Evolutionary conservation across 345 rosid species (phyloP).

Genomic region (Hevea brasiliensis): DNA sequence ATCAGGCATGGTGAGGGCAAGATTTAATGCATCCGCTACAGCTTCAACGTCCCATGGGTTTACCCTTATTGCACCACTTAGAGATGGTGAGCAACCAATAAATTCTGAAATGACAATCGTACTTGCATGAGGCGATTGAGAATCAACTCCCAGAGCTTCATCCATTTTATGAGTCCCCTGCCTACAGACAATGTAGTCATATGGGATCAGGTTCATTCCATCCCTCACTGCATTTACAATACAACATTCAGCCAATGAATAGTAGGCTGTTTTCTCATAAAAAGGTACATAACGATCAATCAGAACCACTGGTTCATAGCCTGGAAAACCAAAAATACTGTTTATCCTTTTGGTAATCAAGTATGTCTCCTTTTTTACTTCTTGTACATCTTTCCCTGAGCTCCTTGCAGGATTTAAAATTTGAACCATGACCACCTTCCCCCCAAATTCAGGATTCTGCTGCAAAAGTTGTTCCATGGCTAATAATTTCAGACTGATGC

Average conservation of each 20-base stretch:
- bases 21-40: slow-evolving; percentile 38
- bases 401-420: slow-evolving; percentile 49
- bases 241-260: slow-evolving; percentile 46
- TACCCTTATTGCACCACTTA: slow-evolving; percentile 50
- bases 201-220: slow-evolving; percentile 50
- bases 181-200: slow-evolving; percentile 43
- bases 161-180: slow-evolving; percentile 40
- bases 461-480: slow-evolving; percentile 44
- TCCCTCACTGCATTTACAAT: slow-evolving; percentile 49
- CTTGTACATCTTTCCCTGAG: slow-evolving; percentile 42
- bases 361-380: slow-evolving; percentile 33
- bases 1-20: slow-evolving; percentile 31
- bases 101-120: slow-evolving; percentile 48
- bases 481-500: slow-evolving; percentile 42
- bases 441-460: slow-evolving; percentile 31
- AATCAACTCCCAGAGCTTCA: slow-evolving; percentile 27
- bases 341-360: slow-evolving; percentile 36
- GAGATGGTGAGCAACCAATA: slow-evolving; percentile 48
- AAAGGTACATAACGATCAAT: slow-evolving; percentile 35
- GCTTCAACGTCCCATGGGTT: slow-evolving; percentile 50
- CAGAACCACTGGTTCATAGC: slow-evolving; percentile 43
- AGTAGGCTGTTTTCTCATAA: slow-evolving; percentile 48
- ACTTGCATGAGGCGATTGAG: slow-evolving; percentile 32
- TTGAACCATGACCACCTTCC: slow-evolving; percentile 44
- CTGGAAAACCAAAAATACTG: slow-evolving; percentile 26